Percentiles rank a stretch among this genome's conserved stretches.
Conservation (phyloP, 2,329 filamentous ascomycete genomes). For the Chaetomiaceae sp. region DNA sequence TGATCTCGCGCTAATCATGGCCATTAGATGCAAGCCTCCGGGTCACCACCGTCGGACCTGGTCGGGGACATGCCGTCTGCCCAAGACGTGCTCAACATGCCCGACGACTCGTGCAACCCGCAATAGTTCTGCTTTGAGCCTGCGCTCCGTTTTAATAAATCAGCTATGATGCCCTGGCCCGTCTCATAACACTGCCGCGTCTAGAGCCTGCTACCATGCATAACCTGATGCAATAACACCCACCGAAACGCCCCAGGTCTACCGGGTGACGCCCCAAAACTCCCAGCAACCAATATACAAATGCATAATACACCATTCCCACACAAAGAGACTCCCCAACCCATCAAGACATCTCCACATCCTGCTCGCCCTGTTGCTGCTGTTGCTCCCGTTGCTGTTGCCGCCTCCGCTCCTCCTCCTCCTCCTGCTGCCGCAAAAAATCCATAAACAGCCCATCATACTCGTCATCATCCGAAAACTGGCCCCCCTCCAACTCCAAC, state of each 20-base stretch:
- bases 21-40: constrained; percentile 87
- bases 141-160: too few species aligned
- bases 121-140: too few species aligned
- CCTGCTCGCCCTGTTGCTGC: constrained; percentile 34
- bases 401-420: constrained; percentile 11
- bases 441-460: constrained; percentile 64
- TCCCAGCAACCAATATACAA: background rate
- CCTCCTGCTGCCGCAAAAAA: constrained; percentile 42
- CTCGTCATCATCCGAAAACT: constrained; percentile 51
- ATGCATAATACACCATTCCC: background rate
- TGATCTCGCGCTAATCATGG: background rate
- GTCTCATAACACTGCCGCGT: background rate
- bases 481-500: constrained; percentile 37
- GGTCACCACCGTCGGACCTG: constrained; percentile 83
- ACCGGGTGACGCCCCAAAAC: background rate
- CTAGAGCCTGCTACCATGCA: background rate
- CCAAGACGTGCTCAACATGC: constrained; percentile 61
- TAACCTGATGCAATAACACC: background rate
- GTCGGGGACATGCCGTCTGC: constrained; percentile 85
- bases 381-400: constrained; percentile 32
- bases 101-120: constrained; percentile 58
- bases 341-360: constrained; percentile 45
- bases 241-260: constrained; percentile 2
- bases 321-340: background rate
- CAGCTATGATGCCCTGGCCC: constrained; percentile 1